Conservation (phyloP, 225 moss, liverwort and hornwort species). For the Asterella californica region DNA sequence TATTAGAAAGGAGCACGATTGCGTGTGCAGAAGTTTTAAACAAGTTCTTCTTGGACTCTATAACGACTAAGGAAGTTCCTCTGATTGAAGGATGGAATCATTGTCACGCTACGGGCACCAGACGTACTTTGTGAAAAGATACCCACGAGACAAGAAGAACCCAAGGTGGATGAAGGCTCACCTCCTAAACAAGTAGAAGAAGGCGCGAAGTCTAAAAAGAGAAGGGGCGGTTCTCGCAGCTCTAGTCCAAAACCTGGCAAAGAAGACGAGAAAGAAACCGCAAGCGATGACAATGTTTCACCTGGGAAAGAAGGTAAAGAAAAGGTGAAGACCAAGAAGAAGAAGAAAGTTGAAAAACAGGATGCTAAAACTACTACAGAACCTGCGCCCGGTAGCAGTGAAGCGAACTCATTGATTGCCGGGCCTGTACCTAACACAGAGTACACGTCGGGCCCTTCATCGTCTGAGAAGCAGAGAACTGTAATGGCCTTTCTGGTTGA, state of each 20-base stretch:
- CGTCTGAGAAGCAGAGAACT: slow-evolving; percentile 13
- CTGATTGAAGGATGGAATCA: slow-evolving; percentile 59
- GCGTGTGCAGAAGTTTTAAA: neutral
- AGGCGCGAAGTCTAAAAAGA: slow-evolving; percentile 9
- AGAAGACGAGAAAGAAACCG: slow-evolving; percentile 30
- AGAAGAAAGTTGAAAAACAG: slow-evolving; percentile 1
- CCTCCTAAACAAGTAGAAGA: slow-evolving; percentile 17
- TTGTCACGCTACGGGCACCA: slow-evolving; percentile 62
- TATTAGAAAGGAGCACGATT: neutral
- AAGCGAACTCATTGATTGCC: neutral
- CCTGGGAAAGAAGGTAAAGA: slow-evolving; percentile 27
- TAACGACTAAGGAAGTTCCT: neutral
- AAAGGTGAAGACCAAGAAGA: slow-evolving; percentile 23
- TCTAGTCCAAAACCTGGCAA: slow-evolving; percentile 19
- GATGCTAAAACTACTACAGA: neutral
- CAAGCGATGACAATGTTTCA: slow-evolving; percentile 23
- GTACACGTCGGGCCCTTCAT: slow-evolving; percentile 6
- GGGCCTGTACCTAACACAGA: too few relatives aligned
- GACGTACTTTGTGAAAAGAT: neutral
- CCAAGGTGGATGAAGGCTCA: neutral
- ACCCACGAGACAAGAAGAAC: neutral
- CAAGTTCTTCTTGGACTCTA: neutral
- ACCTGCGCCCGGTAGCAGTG: too few relatives aligned
- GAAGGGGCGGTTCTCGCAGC: slow-evolving; percentile 8
- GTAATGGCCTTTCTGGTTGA: slow-evolving; percentile 75